Conservation (phyloP, 179 eudicot genomes). For the Spinacia oleracea region DNA sequence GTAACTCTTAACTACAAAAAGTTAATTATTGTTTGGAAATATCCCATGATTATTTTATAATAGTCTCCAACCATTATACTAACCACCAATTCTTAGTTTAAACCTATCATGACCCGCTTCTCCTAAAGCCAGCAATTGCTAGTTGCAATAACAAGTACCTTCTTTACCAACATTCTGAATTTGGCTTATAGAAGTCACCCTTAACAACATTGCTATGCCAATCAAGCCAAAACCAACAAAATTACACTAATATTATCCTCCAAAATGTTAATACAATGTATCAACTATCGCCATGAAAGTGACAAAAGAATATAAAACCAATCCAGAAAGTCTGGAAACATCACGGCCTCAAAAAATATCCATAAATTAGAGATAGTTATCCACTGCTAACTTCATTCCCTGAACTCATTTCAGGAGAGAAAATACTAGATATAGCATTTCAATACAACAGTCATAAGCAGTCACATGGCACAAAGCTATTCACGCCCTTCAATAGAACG, state of each 20-base stretch:
- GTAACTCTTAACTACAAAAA: neutral
- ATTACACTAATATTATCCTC: neutral
- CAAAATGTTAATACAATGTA: neutral
- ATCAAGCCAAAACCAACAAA: neutral
- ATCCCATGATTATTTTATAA: neutral
- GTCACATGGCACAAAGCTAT: neutral
- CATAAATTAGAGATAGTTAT: neutral
- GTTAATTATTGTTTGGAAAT: too few relatives aligned
- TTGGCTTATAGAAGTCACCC: neutral
- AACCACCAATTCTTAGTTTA: neutral
- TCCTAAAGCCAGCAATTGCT: neutral
- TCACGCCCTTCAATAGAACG: neutral
- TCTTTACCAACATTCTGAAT: neutral
- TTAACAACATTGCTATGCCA: neutral
- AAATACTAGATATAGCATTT: neutral
- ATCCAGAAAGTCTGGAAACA: neutral
- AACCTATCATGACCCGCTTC: neutral
- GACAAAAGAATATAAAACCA: neutral
- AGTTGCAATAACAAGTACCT: neutral
- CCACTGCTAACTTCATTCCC: neutral
- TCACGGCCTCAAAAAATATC: neutral
- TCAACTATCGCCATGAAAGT: neutral
- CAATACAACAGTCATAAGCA: neutral
- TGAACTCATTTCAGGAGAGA: neutral
- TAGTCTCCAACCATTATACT: neutral